A percentile compares a stretch with the other conserved stretches of the same genome.
phyloP scores from a whole-genome alignment of 1,284 basidiomycete species.

The Pterulicium gracile region DNA sequence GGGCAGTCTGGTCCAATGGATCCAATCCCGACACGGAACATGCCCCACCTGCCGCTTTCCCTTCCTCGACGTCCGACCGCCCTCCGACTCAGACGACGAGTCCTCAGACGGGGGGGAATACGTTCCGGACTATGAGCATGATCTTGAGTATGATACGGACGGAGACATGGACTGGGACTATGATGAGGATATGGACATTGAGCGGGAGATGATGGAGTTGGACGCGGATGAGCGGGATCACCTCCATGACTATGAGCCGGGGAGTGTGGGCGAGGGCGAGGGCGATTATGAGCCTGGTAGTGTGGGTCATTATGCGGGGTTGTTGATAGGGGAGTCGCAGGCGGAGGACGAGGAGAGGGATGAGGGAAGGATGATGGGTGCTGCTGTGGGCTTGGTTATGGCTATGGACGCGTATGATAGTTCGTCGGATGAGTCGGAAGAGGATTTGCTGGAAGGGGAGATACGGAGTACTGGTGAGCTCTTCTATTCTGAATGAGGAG shows the following conservation, averaged over 20 bases:
- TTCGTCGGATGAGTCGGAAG: no score
- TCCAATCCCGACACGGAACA: constrained; percentile 54
- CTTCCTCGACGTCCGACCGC: constrained; percentile 42
- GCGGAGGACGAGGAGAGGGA: no score
- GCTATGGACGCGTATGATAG: no score
- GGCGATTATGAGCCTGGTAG: neutral
- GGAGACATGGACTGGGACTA: constrained; percentile 13
- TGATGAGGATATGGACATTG: constrained; percentile 28
- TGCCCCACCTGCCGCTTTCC: constrained; percentile 54
- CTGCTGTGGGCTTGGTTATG: no score
- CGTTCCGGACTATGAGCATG: constrained; percentile 42
- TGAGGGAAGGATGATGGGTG: no score
- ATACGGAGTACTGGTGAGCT: no score
- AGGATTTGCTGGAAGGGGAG: no score
- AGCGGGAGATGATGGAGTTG: constrained; percentile 23
- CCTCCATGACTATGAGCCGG: neutral
- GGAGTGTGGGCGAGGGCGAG: neutral
- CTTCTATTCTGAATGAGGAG: no score
- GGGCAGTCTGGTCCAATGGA: constrained; percentile 52
- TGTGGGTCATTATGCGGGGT: neutral
- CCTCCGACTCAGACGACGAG: constrained; percentile 46
- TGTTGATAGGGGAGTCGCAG: neutral
- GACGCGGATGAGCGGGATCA: constrained; percentile 18
- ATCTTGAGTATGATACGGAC: constrained; percentile 36
- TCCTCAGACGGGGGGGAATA: constrained; percentile 60